Evolutionary conservation across 495 filamentous ascomycete genomes (phyloP).

Genomic region (Podospora didyma): DNA sequence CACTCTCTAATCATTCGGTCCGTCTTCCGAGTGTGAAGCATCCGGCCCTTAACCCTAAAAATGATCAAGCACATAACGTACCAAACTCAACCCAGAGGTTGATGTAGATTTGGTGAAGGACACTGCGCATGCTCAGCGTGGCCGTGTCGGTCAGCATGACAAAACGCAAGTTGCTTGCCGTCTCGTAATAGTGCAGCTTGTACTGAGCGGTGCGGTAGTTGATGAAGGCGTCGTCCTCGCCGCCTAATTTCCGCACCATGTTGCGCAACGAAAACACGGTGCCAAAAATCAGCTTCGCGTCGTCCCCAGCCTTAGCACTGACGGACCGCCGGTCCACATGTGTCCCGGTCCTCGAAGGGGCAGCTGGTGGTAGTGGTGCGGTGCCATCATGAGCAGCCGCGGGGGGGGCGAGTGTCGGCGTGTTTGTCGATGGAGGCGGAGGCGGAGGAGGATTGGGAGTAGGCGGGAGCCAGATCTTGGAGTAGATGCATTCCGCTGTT

Average conservation of each 20-base stretch:
- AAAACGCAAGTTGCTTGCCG: slow-evolving; percentile 88
- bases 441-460: slow-evolving; percentile 10
- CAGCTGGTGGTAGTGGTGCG: slow-evolving; percentile 11
- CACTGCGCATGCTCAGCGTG: slow-evolving; percentile 83
- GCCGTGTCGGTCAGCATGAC: slow-evolving; percentile 94
- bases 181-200: slow-evolving; percentile 99
- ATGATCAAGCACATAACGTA: slow-evolving; percentile 30
- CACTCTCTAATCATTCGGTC: not conserved
- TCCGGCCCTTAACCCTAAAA: not conserved
- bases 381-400: slow-evolving; percentile 22
- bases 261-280: slow-evolving; percentile 93
- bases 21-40: not conserved
- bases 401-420: slow-evolving; percentile 14
- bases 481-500: slow-evolving; percentile 93
- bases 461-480: slow-evolving; percentile 52
- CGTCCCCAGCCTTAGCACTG: slow-evolving; percentile 64
- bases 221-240: slow-evolving; percentile 88
- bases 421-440: not conserved
- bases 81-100: slow-evolving; percentile 96
- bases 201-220: slow-evolving; percentile 88
- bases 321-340: slow-evolving; percentile 12
- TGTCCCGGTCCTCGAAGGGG: slow-evolving; percentile 3
- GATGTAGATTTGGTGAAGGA: slow-evolving; percentile 96
- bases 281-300: slow-evolving; percentile 95
- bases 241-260: slow-evolving; percentile 93